Base-by-base conservation (phyloP, 352 stramenopile genomes). In the Pythium volutum region DNA sequence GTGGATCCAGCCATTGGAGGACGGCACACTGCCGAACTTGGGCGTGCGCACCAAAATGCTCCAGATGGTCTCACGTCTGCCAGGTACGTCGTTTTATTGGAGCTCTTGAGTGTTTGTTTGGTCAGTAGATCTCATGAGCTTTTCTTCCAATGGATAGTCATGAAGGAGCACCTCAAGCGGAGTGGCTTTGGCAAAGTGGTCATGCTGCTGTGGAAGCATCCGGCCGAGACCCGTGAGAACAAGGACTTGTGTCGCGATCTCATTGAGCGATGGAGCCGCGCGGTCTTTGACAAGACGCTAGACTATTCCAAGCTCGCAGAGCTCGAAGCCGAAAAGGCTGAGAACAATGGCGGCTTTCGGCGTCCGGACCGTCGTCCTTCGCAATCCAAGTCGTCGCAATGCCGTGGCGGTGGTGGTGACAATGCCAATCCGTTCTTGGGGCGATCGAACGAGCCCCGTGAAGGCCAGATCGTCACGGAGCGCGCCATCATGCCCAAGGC, bases 91-190 rank as follows among this genome's bases (percentile, higher is more conserved):
- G 15, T 4, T 41, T 39, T 6, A 27, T 5, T 27, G 11, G 0
- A 48, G 53, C n/a, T 47, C n/a, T n/a, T 45, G 36, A 16, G 5
- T 26, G 16, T 7, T 14, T 50, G 7, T 8, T 7, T 50, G n/a
- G 8, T 26, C 11, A 15, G 29, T 23, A 26, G 20, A 54, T 36
- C 47, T 54, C 9, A 54, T 20, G 49, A 26, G 18, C 8, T 36
- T 9, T 11, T 36, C 31, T 36, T 11, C 5, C 31, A 15, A 11
- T 36, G 31, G 29, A 15, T n/a, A 89, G 83, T 95, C 12, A 91
- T 89, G 67, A 95, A 95, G 70, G 87, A 95, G 48, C 87, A 95
- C 47, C 55, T 95, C 59, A 95, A 95, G 82, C 81, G 87, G 33
- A 94, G 84, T 55, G 84, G 84, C n/a, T 87, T 95, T 50, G 87